Evolutionary conservation across 352 stramenopile genomes (phyloP), one percentile per base, ranked within the genome.

Genomic region (Pythium rhizo-oryzae): DNA sequence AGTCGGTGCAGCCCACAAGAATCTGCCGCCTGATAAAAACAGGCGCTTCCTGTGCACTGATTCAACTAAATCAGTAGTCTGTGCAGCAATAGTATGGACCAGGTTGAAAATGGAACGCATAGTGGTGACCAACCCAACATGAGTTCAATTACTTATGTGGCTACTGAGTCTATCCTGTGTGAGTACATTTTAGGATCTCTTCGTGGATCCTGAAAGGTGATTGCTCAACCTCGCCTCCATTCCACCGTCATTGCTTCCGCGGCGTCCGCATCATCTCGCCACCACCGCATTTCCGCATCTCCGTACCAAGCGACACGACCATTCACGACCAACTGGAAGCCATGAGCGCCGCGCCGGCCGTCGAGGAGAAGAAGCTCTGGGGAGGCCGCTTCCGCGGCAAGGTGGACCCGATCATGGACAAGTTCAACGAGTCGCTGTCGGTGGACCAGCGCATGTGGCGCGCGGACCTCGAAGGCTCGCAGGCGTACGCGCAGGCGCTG

Each of bases 341-440:
- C 58, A 72, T 68, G 66, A 72, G 52, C 46, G 39, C 52, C 9
- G n/a, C 55, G 41, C 44, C 71, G 58, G 60, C 78, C 23, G 72
- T 66, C 30, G 79, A 83, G 52, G 79, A 83, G 59, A 92, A 92
- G 75, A 95, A 95, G 74, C 83, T 95, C 30, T 95, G 87, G 87
- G 96, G 96, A 72, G 96, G 96, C 7, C 84, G 96, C 35, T 99
- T 99, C 81, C 94, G 93, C 67, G 93, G 92, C 69, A 96, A 98
- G 70, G 96, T 98, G 79, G 96, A 99, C 73, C 94, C 94, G 8
- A 79, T 97, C 46, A 98, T 98, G 93, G 92, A 98, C 81, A 99
- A 99, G 82, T 99, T 99, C 78, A 99, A 99, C 84, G 97, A 99
- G 77, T 98, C 91, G 68, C 89, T 99, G 43, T 83, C 75, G 15